Percentiles rank a stretch among this genome's conserved stretches.
phyloP scores from a whole-genome alignment of 352 stramenopile genomes.

The Globisporangium iwayamae region DNA sequence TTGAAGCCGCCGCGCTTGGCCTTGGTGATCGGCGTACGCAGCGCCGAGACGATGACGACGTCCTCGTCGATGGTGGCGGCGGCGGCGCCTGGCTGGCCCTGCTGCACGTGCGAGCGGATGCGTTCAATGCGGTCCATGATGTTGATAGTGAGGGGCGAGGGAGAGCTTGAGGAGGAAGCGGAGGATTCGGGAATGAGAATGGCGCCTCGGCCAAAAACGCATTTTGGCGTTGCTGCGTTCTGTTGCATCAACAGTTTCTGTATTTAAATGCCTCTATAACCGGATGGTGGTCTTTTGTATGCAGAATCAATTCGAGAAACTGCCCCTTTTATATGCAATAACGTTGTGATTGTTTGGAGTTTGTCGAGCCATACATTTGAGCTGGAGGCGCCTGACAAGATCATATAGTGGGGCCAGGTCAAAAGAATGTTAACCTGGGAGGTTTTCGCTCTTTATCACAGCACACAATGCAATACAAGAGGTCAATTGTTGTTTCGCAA shows the following conservation, averaged over 20 bases:
- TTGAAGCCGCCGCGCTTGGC: conserved; percentile 88
- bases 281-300: no score
- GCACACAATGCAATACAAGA: no score
- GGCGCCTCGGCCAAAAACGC: background rate
- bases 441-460: no score
- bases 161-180: conserved; percentile 2
- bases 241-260: conserved; percentile 5
- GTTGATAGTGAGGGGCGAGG: background rate
- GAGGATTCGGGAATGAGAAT: conserved; percentile 3
- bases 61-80: conserved; percentile 48
- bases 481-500: background rate
- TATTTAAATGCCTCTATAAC: no score
- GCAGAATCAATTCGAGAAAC: no score
- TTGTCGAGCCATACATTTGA: no score
- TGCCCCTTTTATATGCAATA: no score
- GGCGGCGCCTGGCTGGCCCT: conserved; percentile 18
- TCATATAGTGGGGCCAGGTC: no score
- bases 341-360: no score
- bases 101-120: conserved; percentile 64
- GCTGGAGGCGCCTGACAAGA: no score
- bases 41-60: conserved; percentile 81
- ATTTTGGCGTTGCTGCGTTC: background rate
- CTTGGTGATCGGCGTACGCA: conserved; percentile 87
- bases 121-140: conserved; percentile 73
- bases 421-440: no score